phyloP scores from a whole-genome alignment of 139 green algal species.

The Coelastrella sp. region DNA sequence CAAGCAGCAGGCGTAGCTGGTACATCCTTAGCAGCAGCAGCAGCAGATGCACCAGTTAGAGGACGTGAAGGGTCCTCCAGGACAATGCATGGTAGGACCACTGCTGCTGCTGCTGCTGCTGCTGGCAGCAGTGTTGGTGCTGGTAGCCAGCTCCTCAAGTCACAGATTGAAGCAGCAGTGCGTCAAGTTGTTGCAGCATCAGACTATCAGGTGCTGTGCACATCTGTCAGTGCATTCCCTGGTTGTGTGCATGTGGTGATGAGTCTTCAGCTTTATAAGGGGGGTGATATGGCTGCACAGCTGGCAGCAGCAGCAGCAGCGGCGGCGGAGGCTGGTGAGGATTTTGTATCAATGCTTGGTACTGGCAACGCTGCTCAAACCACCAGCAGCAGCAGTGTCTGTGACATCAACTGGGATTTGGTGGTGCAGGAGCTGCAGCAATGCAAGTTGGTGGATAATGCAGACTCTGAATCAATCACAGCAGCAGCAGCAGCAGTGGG shows the following conservation, averaged over 20 bases:
- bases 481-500: background rate
- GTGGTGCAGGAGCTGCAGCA: conserved; percentile 22
- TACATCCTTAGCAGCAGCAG: background rate
- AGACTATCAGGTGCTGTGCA: background rate
- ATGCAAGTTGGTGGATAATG: background rate
- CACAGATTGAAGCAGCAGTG: conserved; percentile 17
- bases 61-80: background rate
- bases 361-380: background rate
- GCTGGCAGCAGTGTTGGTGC: background rate
- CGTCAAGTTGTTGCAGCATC: background rate
- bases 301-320: conserved; percentile 21
- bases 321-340: background rate
- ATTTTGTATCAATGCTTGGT: too few species aligned
- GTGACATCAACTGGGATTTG: background rate
- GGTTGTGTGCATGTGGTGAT: conserved; percentile 31
- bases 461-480: background rate
- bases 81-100: too few species aligned
- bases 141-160: background rate
- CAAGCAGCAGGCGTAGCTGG: background rate
- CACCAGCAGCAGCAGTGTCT: background rate
- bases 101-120: conserved; percentile 17
- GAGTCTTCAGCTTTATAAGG: background rate
- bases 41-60: background rate
- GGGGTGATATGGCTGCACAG: background rate
- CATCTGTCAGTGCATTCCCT: conserved; percentile 16